Evolutionary conservation across 768 basidiomycete species (phyloP), one percentile per base, ranked within the genome.

Genomic region (Kwoniella dejecticola): DNA sequence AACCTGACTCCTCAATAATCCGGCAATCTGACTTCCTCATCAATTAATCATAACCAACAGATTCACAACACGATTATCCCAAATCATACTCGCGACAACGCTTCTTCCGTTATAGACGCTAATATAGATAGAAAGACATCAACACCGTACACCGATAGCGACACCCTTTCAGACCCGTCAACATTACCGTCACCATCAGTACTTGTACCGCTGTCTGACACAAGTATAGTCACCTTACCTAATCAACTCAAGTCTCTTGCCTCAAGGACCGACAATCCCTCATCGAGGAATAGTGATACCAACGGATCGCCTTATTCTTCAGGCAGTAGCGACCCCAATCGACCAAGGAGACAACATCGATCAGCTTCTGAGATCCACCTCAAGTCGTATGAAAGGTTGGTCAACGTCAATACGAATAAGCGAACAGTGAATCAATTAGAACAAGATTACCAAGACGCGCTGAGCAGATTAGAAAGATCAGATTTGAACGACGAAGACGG

Each of bases 401-500:
- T 6, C 13, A 48, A 21, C 15, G n/a, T n/a, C n/a, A n/a, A n/a
- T n/a, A n/a, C n/a, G n/a, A n/a, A n/a, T n/a, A 30, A 36, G 33
- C 15, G 36, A 53, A 10, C 31, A 31, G 27, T 19, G n/a, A 15
- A 38, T 49, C 46, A 42, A 17, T 29, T 33, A 40, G 52, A 63
- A 15, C 45, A 49, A 61, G 60, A 64, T 29, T 69, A 69, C 54
- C 42, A 50, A 40, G 23, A 48, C 31, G 67, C 67, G 27, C 38
- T 72, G 5, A 27, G 66, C 31, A 62, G 50, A 27, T 44, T 71
- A 21, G 67, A 63, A 58, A 52, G 61, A 29, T 49, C 70, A 13
- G 58, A 64, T 45, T 49, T 56, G 49, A 50, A 30, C 40, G 54
- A 68, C 46, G 68, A 36, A 36, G 33, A 66, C 66, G 66, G 69